These are phyloP conservation scores for Obelidium mucronatum DNA, from an alignment of 192 early-diverging fungal species.

Conservation along the genomic window DNA sequence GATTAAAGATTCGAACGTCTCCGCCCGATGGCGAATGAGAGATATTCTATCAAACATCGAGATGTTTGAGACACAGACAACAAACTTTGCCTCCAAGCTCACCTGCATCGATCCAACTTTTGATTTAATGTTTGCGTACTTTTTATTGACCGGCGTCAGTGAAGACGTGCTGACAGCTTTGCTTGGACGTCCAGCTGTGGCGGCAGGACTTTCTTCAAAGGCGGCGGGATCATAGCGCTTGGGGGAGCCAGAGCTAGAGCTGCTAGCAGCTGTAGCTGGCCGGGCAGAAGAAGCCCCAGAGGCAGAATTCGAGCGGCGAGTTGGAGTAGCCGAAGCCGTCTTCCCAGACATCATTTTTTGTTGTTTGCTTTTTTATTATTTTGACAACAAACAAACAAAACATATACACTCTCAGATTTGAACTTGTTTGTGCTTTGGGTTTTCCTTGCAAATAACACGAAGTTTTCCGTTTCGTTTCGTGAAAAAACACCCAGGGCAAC, in stretches of 20 bases:
- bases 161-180: background rate
- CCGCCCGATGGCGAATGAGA: slow-evolving; percentile 28
- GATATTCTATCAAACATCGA: no score
- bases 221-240: no score
- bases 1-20: slow-evolving; percentile 19
- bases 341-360: no score
- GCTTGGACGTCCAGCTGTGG: no score
- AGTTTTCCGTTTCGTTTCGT: slow-evolving; percentile 83
- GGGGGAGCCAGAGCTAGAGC: no score
- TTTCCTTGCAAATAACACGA: slow-evolving; percentile 88
- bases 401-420: slow-evolving; percentile 86
- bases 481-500: slow-evolving; percentile 91
- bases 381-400: no score
- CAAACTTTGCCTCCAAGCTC: background rate
- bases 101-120: slow-evolving; percentile 32
- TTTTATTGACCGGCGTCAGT: slow-evolving; percentile 18
- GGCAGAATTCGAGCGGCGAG: no score
- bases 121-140: slow-evolving; percentile 33
- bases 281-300: no score
- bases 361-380: no score
- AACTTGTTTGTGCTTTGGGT: slow-evolving; percentile 95
- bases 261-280: no score
- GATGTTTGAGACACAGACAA: background rate
- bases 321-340: no score
- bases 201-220: no score